Conservation (phyloP, 2,329 filamentous ascomycete genomes). For the Cladophialophora exuberans region DNA sequence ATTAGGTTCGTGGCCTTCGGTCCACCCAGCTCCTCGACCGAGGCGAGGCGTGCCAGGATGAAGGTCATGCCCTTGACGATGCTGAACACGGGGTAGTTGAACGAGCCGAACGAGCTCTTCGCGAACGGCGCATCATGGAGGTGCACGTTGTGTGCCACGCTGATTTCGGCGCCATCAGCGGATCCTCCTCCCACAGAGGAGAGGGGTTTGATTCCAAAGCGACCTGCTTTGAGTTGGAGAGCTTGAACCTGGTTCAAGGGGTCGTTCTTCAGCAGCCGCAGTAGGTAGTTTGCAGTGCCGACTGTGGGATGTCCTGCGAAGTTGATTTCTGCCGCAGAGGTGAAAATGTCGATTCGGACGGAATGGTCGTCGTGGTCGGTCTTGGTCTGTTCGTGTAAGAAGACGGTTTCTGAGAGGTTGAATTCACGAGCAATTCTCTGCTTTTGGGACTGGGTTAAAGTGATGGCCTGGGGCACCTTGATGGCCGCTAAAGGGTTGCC, state of each 20-base stretch:
- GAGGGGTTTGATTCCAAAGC: constrained; percentile 11
- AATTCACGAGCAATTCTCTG: constrained; percentile 60
- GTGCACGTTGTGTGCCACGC: constrained; percentile 43
- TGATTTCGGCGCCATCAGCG: constrained; percentile 36
- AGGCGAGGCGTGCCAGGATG: constrained; percentile 64
- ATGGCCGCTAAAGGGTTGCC: constrained; percentile 64
- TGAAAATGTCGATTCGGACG: constrained; percentile 59
- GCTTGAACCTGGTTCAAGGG: constrained; percentile 8
- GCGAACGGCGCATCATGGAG: constrained; percentile 39
- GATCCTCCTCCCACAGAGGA: constrained; percentile 7
- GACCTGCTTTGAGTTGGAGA: constrained; percentile 22
- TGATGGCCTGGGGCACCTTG: constrained; percentile 44
- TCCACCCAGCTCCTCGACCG: constrained; percentile 62
- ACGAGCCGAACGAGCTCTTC: neutral
- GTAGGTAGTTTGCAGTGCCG: constrained; percentile 56
- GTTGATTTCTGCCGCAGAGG: constrained; percentile 54
- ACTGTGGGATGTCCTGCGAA: constrained; percentile 64
- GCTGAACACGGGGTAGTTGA: constrained; percentile 36
- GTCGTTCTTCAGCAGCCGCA: constrained; percentile 23
- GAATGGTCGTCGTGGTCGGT: constrained; percentile 30
- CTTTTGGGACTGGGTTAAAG: constrained; percentile 51
- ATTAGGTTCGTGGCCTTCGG: constrained; percentile 33
- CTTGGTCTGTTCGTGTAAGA: constrained; percentile 48
- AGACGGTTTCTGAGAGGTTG: constrained; percentile 62
- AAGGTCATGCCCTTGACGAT: constrained; percentile 56